These are phyloP conservation scores for Amylostereum chailletii DNA, from an alignment of 1,284 basidiomycete genomes.

Conservation along the genomic window DNA sequence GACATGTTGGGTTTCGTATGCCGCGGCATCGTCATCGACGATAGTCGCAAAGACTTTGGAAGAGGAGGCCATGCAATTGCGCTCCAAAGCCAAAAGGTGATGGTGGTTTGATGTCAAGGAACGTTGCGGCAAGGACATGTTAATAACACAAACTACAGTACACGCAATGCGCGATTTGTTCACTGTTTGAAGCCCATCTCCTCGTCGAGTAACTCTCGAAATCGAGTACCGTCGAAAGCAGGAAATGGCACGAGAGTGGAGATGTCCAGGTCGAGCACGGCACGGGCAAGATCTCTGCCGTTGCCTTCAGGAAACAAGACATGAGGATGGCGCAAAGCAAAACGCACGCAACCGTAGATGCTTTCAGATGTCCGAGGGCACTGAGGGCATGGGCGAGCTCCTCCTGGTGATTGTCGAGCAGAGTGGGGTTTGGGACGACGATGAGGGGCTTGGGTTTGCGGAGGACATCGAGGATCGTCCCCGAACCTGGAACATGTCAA, in stretches of 20 bases:
- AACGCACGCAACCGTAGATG: slow-evolving; percentile 47
- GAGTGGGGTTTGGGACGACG: slow-evolving; percentile 81
- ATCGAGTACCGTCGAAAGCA: slow-evolving; percentile 53
- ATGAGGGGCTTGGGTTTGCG: slow-evolving; percentile 70
- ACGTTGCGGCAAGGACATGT: not conserved
- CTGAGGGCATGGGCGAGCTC: slow-evolving; percentile 76
- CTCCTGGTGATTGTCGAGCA: slow-evolving; percentile 91
- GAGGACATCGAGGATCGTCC: slow-evolving; percentile 87
- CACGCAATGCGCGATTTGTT: not conserved
- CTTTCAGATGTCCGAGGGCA: slow-evolving; percentile 52
- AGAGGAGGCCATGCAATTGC: slow-evolving; percentile 6
- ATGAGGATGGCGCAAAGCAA: not conserved
- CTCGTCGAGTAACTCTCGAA: slow-evolving; percentile 59
- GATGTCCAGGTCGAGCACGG: slow-evolving; percentile 41
- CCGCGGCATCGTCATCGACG: slow-evolving; percentile 37
- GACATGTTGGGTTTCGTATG: slow-evolving; percentile 71
- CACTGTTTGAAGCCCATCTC: slow-evolving; percentile 57
- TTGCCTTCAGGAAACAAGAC: slow-evolving; percentile 2
- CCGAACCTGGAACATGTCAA: slow-evolving; percentile 60
- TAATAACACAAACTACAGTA: slow-evolving; percentile 7
- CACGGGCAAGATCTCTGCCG: slow-evolving; percentile 41
- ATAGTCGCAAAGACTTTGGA: slow-evolving; percentile 28
- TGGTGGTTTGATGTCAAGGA: not conserved
- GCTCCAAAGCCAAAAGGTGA: not conserved
- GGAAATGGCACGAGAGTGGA: slow-evolving; percentile 50